Evolutionary conservation across 2,329 filamentous ascomycete species (phyloP).

Genomic region (Colletotrichum spinosum): DNA sequence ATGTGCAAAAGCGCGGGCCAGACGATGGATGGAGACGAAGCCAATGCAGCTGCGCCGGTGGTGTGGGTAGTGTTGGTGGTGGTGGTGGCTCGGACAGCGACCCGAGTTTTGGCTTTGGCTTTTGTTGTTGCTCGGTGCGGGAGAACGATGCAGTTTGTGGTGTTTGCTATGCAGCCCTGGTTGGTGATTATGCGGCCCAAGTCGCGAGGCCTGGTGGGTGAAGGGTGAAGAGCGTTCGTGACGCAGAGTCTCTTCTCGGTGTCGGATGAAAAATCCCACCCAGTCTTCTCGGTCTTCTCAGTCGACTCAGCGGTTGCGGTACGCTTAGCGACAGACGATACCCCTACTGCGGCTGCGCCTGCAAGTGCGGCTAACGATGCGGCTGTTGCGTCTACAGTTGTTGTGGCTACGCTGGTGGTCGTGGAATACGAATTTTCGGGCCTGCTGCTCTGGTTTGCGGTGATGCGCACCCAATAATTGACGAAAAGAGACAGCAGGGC

Average conservation of each 20-base stretch:
- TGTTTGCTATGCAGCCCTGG: constrained; percentile 27
- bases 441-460: neutral
- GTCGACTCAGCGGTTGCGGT: too few species aligned
- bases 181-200: constrained; percentile 25
- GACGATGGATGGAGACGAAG: neutral
- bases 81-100: neutral
- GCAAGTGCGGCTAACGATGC: too few species aligned
- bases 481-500: constrained; percentile 2
- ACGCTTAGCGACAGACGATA: too few species aligned
- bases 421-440: neutral
- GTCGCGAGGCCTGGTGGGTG: neutral
- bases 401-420: neutral
- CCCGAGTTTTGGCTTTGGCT: too few species aligned
- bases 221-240: constrained; percentile 6
- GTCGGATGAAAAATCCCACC: too few species aligned
- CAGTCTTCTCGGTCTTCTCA: too few species aligned
- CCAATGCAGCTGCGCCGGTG: neutral
- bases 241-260: too few species aligned
- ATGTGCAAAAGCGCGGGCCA: constrained; percentile 14
- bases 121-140: too few species aligned
- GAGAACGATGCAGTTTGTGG: neutral
- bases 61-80: constrained; percentile 1
- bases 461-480: constrained; percentile 13
- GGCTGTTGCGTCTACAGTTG: neutral
- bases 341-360: too few species aligned